Conservation (phyloP, 2,329 filamentous ascomycete genomes). For the Xylaria sp. region DNA sequence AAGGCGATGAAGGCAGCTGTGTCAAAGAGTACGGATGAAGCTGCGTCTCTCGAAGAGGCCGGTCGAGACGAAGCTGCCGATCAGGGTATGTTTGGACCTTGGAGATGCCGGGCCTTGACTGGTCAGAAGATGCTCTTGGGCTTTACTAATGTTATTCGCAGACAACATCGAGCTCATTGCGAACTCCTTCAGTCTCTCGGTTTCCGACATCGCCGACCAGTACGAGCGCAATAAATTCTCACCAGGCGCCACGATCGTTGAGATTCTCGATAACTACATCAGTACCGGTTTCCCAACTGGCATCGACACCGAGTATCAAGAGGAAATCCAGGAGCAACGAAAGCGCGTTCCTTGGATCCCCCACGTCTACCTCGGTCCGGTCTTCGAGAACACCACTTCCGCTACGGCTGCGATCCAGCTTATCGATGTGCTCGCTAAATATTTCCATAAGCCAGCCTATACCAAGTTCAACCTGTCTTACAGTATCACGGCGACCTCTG, state of each 20-base stretch:
- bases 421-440: slow-evolving; percentile 37
- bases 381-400: slow-evolving; percentile 37
- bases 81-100: slow-evolving; percentile 20
- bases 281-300: slow-evolving; percentile 34
- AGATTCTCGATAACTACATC: slow-evolving; percentile 41
- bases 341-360: slow-evolving; percentile 41
- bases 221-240: slow-evolving; percentile 38
- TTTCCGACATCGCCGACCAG: slow-evolving; percentile 37
- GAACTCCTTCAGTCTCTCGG: slow-evolving; percentile 39
- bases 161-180: slow-evolving; percentile 42
- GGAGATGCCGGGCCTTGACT: not conserved
- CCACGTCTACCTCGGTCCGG: slow-evolving; percentile 37
- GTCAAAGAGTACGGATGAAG: slow-evolving; percentile 6
- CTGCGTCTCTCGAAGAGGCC: slow-evolving; percentile 12
- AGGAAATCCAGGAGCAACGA: slow-evolving; percentile 32
- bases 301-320: slow-evolving; percentile 30
- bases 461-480: slow-evolving; percentile 31
- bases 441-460: slow-evolving; percentile 39
- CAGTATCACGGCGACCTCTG: slow-evolving; percentile 23
- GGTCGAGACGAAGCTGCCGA: slow-evolving; percentile 11
- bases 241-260: slow-evolving; percentile 37
- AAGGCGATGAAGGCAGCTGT: slow-evolving; percentile 24
- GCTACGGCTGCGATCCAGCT: slow-evolving; percentile 34
- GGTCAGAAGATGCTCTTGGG: not conserved
- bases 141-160: slow-evolving; percentile 16